Base-by-base conservation (phyloP, 2,329 filamentous ascomycete species). In the Neocatenulostroma microsporum region DNA sequence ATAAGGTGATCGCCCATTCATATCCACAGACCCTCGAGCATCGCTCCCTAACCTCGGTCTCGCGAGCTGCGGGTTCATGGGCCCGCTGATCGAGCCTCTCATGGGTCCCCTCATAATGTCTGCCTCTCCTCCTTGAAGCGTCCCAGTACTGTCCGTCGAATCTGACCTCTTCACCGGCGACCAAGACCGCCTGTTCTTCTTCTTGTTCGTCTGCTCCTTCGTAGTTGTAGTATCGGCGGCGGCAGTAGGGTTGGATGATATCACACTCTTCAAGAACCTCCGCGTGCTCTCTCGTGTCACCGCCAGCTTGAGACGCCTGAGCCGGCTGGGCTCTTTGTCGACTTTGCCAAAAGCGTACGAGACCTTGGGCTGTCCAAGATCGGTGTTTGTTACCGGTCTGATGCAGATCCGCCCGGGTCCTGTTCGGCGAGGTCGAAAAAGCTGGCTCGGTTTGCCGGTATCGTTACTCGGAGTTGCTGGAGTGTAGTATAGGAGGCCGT, bases 381-480 rank as follows among this genome's bases (percentile, higher is more conserved):
- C 68, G 55, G 42, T 65, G 28, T 57, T 66, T 15, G 21, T 9
- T 44, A 68, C 72, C 39, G 64, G 67, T 40, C 63, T 63, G 41
- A 76, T 74, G 53, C 72, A 69, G 42, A 76, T 75, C 27, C 70
- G 72, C 48, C 74, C 71, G 28, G 70, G 72, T 51, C 72, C 63
- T 46, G 70, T 66, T 40, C 58, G 66, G 47, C 72, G 67, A 39
- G 64, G 65, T 50, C 68, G 66, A 52, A 72, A 74, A 46, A 66
- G 61, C 20, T 32, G 13, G 11, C 10, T 30, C 12, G 45, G 36
- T 32, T 23, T 30, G 9, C 24, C 30, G 28, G 28, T 10, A 13
- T 40, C 34, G 37, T 40, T 12, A n/a, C 9, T 17, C 21, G 21
- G 19, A 5, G 27, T 11, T 30, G 24, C 7, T n/a, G 38, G 37